Base-by-base conservation (phyloP, 257 asterid species). In the Solanum paucissectum region DNA sequence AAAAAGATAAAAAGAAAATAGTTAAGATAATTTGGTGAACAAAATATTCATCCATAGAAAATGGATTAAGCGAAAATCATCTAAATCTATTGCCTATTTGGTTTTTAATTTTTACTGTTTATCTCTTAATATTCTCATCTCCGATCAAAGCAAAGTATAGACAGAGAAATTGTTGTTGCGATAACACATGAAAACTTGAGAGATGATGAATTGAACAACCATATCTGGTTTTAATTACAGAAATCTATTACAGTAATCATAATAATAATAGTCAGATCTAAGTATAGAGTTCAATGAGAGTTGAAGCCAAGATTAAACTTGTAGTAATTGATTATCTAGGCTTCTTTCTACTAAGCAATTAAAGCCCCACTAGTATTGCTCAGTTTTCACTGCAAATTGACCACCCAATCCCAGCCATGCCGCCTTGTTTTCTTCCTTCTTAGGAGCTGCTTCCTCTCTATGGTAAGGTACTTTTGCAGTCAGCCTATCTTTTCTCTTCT, bases 401-500 rank as follows among this genome's bases (percentile, higher is more conserved):
- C 87, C 64, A 32, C 87, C 91, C n/a, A 92, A 85, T 12, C 90
- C 94, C 75, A 92, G 58, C 92, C 92, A 90, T 86, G 85, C 46
- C 90, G 85, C 58, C 88, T 87, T 85, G 82, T 84, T 86, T 60
- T 88, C 88, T n/a, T 20, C 88, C 11, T 52, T 32, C 87, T 87
- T 81, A 14, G 90, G 64, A 81, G 74, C 68, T 7, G 49, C 87
- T n/a, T 10, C 74, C 9, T 36, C 32, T 23, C 62, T 49, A 18
- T 86, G n/a, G 42, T 91, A 92, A 13, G 94, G 94, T 34, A 89
- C 90, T 32, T 76, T 90, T 37, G 92, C 88, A 52, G 89, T 83
- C 55, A 91, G 82, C 87, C 93, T 90, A 87, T 90, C 92, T 86
- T 92, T 92, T 74, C 94, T 88, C 75, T 92, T 92, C 92, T 92